A percentile compares a stretch with the other conserved stretches of the same genome.
Evolutionary conservation across 2,329 filamentous ascomycete species (phyloP).

Genomic region (Neobulgaria alba): DNA sequence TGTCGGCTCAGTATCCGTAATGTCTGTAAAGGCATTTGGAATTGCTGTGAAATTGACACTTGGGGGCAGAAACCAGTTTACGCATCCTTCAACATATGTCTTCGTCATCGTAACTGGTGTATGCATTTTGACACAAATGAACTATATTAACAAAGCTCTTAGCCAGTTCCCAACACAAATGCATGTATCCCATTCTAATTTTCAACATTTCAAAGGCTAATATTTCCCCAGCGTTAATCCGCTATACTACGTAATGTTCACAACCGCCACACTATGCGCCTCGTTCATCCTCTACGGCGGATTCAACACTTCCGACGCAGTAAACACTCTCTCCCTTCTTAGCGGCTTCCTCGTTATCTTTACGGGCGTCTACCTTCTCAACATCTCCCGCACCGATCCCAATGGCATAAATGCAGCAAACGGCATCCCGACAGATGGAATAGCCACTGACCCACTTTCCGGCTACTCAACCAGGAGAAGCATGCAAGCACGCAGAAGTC

Average conservation of each 20-base stretch:
- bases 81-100: conserved; percentile 90
- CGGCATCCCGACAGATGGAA: conserved; percentile 59
- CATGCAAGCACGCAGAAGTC: conserved; percentile 81
- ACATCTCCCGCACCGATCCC: conserved; percentile 87
- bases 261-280: conserved; percentile 84
- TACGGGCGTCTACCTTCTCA: conserved; percentile 88
- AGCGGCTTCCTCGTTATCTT: conserved; percentile 94
- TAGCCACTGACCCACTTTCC: conserved; percentile 85
- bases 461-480: conserved; percentile 83
- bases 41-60: conserved; percentile 95
- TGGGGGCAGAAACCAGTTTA: conserved; percentile 89
- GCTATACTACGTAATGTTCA: conserved; percentile 94
- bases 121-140: conserved; percentile 98
- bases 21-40: conserved; percentile 98
- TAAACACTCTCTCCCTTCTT: conserved; percentile 86
- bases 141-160: conserved; percentile 98
- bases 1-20: conserved; percentile 93
- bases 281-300: conserved; percentile 94
- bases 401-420: conserved; percentile 62
- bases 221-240: conserved; percentile 51
- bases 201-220: conserved; percentile 7
- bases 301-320: conserved; percentile 87
- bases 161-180: conserved; percentile 97
- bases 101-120: conserved; percentile 89
- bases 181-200: conserved; percentile 43